These are phyloP conservation scores for Cytospora leucostoma DNA, from an alignment of 2,329 filamentous ascomycete species.

Conservation along the genomic window DNA sequence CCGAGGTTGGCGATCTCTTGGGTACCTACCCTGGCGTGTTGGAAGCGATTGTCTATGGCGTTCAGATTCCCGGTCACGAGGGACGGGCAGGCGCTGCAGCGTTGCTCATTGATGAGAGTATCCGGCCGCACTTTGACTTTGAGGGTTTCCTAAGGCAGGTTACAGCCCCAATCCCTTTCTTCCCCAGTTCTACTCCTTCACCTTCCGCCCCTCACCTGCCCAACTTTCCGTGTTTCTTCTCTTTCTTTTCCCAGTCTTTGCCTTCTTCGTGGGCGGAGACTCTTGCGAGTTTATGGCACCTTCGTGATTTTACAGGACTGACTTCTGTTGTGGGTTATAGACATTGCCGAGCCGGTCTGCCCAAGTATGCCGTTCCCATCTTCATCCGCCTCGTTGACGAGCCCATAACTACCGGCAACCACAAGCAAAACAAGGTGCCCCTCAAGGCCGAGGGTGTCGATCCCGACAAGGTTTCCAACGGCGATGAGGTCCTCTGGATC, in stretches of 20 bases:
- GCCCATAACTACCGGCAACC: conserved; percentile 68
- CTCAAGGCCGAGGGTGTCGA: conserved; percentile 68
- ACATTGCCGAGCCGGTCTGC: conserved; percentile 60
- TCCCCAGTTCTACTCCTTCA: too few species aligned
- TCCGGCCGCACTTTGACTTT: conserved; percentile 57
- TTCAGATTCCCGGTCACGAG: conserved; percentile 65
- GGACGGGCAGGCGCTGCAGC: conserved; percentile 68
- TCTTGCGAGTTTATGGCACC: not conserved
- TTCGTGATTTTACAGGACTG: not conserved
- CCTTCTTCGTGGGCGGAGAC: not conserved
- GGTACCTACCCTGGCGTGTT: conserved; percentile 59
- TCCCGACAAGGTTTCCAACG: conserved; percentile 46
- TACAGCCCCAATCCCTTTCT: too few species aligned
- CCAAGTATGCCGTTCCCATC: conserved; percentile 73
- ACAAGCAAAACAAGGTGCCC: conserved; percentile 78
- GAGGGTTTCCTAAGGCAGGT: conserved; percentile 55
- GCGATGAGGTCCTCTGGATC: conserved; percentile 54
- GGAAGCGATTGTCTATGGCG: conserved; percentile 72
- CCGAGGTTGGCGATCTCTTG: conserved; percentile 67
- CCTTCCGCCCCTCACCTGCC: too few species aligned
- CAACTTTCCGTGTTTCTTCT: too few species aligned
- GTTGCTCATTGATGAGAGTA: conserved; percentile 55
- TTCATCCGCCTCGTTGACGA: conserved; percentile 66
- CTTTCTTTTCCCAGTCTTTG: not conserved
- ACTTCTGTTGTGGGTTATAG: conserved; percentile 30